A percentile compares a stretch with the other conserved stretches of the same genome.
Evolutionary conservation across 805 yeast genomes (phyloP).

Genomic region (Saccharomycopsis sp.): DNA sequence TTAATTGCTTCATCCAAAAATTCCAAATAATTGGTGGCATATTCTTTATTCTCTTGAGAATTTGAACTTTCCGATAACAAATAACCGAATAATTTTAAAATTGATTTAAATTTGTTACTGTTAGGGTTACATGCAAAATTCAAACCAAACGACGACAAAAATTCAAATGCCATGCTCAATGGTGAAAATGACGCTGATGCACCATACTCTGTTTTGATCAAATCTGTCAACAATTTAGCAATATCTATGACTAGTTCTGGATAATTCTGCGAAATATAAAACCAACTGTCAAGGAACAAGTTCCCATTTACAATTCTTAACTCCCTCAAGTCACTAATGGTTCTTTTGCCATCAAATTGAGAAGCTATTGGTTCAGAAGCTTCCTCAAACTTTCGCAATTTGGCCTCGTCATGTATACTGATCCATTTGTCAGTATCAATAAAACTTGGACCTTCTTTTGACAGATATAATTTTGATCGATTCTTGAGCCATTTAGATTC

Average conservation of each 20-base stretch:
- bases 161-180: conserved; percentile 23
- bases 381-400: conserved; percentile 14
- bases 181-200: not conserved
- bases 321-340: conserved; percentile 35
- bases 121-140: conserved; percentile 26
- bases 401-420: conserved; percentile 8
- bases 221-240: conserved; percentile 34
- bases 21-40: conserved; percentile 31
- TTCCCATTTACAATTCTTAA: conserved; percentile 31
- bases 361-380: conserved; percentile 30
- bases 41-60: not conserved
- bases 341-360: conserved; percentile 33
- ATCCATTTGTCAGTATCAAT: conserved; percentile 31
- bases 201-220: not conserved
- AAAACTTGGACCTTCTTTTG: not conserved
- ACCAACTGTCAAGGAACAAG: conserved; percentile 35
- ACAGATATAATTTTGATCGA: not conserved
- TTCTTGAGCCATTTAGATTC: conserved; percentile 24
- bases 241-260: conserved; percentile 34
- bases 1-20: conserved; percentile 33
- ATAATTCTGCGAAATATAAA: conserved; percentile 36
- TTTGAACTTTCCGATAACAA: not conserved
- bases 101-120: conserved; percentile 31
- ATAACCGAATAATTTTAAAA: conserved; percentile 12
- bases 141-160: conserved; percentile 31